phyloP scores from a whole-genome alignment of 176 grass and related monocot species.

The Thinopyrum elongatum region DNA sequence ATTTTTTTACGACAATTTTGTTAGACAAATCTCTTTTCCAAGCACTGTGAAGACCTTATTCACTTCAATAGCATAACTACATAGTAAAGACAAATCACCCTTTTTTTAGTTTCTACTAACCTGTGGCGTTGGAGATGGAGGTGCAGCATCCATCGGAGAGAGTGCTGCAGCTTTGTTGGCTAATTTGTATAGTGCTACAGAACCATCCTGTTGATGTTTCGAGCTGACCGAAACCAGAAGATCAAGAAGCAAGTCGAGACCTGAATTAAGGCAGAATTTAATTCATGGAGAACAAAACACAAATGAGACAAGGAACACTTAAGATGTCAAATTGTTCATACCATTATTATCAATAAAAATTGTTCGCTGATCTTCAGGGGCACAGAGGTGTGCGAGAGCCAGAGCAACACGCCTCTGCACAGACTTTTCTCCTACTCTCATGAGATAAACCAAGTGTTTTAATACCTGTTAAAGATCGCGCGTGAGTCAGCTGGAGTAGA shows the following conservation, averaged over 20 bases:
- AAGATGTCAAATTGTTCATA: constrained; percentile 32
- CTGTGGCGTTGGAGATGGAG: constrained; percentile 95
- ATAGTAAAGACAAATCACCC: not conserved
- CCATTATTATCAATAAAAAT: constrained; percentile 99
- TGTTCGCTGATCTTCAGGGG: constrained; percentile 79
- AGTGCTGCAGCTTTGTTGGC: constrained; percentile 92
- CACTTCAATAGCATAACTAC: not conserved
- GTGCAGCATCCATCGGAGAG: constrained; percentile 91
- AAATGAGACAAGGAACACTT: constrained; percentile 1
- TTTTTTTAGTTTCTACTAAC: constrained; percentile 33
- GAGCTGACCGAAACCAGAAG: constrained; percentile 68
- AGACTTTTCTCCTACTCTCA: constrained; percentile 86
- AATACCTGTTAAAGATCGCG: constrained; percentile 63
- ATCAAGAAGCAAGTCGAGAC: constrained; percentile 90
- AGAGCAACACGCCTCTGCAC: constrained; percentile 90
- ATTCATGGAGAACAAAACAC: constrained; percentile 2
- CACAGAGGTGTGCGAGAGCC: constrained; percentile 95
- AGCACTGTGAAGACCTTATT: constrained; percentile 9
- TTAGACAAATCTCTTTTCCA: not conserved
- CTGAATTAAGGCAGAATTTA: constrained; percentile 53
- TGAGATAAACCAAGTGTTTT: constrained; percentile 94
- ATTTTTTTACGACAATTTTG: not conserved
- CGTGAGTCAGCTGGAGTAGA: constrained; percentile 27
- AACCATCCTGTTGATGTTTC: constrained; percentile 96
- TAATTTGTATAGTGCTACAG: constrained; percentile 86